phyloP scores from a whole-genome alignment of 371 early-diverging fungal genomes.

The Globomyces sp. region DNA sequence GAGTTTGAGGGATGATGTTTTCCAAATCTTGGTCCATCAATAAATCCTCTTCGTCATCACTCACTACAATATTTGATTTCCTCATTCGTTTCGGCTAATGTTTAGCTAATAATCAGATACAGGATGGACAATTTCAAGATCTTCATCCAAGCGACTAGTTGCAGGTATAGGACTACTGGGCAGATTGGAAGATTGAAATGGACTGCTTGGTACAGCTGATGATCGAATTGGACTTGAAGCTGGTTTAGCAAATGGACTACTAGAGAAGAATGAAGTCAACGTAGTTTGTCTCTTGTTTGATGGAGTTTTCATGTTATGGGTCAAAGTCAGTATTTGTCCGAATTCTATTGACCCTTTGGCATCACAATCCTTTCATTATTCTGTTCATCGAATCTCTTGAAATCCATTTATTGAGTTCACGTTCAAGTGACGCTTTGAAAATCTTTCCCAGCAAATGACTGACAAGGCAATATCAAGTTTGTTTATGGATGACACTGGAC shows the following conservation, averaged over 20 bases:
- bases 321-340: not conserved
- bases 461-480: no score
- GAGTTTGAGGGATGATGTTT: not conserved
- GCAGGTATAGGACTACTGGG: not conserved
- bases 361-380: no score
- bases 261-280: not conserved
- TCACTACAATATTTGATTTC: conserved; percentile 1
- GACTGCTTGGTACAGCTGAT: not conserved
- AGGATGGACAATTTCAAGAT: not conserved
- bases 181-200: not conserved
- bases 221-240: no score
- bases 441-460: no score
- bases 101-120: not conserved
- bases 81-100: not conserved
- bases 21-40: not conserved
- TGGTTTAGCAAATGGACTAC: no score
- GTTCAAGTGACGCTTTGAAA: no score
- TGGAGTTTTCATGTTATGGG: conserved; percentile 2
- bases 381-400: no score
- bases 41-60: conserved; percentile 8
- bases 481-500: no score
- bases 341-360: no score
- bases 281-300: conserved; percentile 13
- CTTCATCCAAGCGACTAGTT: not conserved
- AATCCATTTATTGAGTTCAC: no score